Conservation (phyloP, 352 stramenopile species). For the Pythium dissotocum region DNA sequence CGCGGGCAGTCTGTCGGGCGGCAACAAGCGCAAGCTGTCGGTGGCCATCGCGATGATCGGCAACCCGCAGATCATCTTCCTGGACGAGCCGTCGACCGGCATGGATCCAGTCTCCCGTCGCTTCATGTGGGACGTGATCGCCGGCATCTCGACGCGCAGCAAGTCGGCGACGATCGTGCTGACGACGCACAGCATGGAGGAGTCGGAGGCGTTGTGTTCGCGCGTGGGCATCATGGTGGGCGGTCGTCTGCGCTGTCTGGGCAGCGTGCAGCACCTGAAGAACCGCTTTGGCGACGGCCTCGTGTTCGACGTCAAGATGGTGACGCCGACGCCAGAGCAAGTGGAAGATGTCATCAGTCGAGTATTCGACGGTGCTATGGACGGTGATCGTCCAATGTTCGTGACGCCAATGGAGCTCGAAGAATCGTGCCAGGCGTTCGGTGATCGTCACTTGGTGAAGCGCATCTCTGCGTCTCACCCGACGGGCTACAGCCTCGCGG, state of each 20-base stretch:
- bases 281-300: conserved; percentile 92
- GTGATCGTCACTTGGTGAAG: too few species aligned
- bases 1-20: conserved; percentile 76
- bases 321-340: conserved; percentile 30
- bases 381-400: too few species aligned
- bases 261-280: conserved; percentile 92
- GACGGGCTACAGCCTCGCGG: too few species aligned
- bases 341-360: conserved; percentile 34
- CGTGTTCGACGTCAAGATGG: conserved; percentile 78
- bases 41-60: conserved; percentile 96
- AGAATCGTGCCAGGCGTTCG: too few species aligned
- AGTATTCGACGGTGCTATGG: too few species aligned
- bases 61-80: conserved; percentile 86
- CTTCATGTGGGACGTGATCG: conserved; percentile 94
- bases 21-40: conserved; percentile 95
- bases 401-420: too few species aligned
- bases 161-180: conserved; percentile 85
- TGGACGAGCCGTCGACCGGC: conserved; percentile 92
- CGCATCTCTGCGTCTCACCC: too few species aligned
- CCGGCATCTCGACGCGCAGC: conserved; percentile 61
- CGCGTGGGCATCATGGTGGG: conserved; percentile 92
- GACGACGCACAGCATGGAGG: conserved; percentile 94
- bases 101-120: conserved; percentile 94
- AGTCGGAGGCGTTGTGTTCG: conserved; percentile 88
- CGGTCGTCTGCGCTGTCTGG: conserved; percentile 57